phyloP scores from a whole-genome alignment of 2,329 filamentous ascomycete species.

The Fusarium pseudograminearum region DNA sequence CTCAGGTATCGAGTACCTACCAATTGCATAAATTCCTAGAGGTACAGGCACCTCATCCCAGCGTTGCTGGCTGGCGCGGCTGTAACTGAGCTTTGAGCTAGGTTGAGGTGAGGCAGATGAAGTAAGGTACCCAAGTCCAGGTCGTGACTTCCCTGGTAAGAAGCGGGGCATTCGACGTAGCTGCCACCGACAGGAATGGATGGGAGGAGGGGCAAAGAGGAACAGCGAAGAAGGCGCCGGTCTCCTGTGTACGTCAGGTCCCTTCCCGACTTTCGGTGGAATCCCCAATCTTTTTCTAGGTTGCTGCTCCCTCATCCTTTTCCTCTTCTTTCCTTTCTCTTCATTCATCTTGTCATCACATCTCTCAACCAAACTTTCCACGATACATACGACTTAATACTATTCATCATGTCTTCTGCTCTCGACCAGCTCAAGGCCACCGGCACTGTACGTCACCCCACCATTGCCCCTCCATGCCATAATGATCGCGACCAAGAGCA shows the following conservation, averaged over 20 bases:
- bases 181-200: conserved; percentile 6
- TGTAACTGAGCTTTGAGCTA: conserved; percentile 30
- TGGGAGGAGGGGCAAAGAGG: conserved; percentile 41
- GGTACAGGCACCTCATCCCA: background rate
- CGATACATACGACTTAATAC: conserved; percentile 26
- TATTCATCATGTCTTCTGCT: conserved; percentile 78
- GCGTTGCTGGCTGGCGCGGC: conserved; percentile 39
- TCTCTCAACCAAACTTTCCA: conserved; percentile 23
- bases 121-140: conserved; percentile 28
- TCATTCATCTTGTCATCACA: conserved; percentile 29
- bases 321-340: conserved; percentile 15
- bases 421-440: conserved; percentile 97
- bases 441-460: conserved; percentile 83
- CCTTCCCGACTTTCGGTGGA: conserved; percentile 39
- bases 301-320: conserved; percentile 18
- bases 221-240: conserved; percentile 36
- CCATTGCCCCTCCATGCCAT: conserved; percentile 51
- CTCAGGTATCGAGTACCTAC: background rate
- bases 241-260: conserved; percentile 42
- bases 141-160: conserved; percentile 28
- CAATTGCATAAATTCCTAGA: background rate
- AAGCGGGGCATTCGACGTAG: conserved; percentile 29
- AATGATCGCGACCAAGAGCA: conserved; percentile 26
- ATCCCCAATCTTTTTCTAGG: conserved; percentile 39
- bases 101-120: conserved; percentile 32